phyloP scores from a whole-genome alignment of 371 early-diverging fungal species.

The Dipsacomyces acuminosporus region DNA sequence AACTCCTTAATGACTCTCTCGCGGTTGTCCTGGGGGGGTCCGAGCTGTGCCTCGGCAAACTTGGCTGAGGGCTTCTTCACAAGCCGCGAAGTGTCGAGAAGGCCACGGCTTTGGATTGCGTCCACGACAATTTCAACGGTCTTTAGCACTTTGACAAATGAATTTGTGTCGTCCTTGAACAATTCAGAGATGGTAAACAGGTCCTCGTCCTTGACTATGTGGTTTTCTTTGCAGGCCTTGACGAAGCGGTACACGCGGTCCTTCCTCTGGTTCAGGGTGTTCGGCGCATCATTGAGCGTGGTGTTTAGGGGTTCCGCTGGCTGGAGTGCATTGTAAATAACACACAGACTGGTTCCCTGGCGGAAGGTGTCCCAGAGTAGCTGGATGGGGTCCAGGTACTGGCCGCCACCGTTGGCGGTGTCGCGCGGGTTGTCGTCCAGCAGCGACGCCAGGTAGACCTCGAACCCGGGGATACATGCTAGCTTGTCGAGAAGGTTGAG shows the following conservation, averaged over 20 bases:
- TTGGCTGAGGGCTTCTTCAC: conserved; percentile 41
- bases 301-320: conserved; percentile 54
- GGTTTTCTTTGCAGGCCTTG: conserved; percentile 77
- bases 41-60: conserved; percentile 50
- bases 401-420: conserved; percentile 13
- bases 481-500: conserved; percentile 47
- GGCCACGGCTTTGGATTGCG: conserved; percentile 61
- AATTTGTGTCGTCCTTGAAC: conserved; percentile 91
- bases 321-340: conserved; percentile 71
- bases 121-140: conserved; percentile 68
- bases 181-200: conserved; percentile 84
- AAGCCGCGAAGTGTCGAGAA: conserved; percentile 50
- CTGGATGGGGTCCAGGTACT: conserved; percentile 68
- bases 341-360: conserved; percentile 82
- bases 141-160: conserved; percentile 89
- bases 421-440: conserved; percentile 30
- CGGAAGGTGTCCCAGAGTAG: conserved; percentile 85
- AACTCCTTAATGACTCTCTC: conserved; percentile 84
- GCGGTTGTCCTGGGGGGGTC: conserved; percentile 72
- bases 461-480: conserved; percentile 46
- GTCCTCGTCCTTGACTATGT: conserved; percentile 74
- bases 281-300: conserved; percentile 50
- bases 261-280: conserved; percentile 53
- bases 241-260: conserved; percentile 59
- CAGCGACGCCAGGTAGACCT: conserved; percentile 34